Conservation (phyloP, 371 early-diverging fungal species). For the Apophysomyces trapeziformis region DNA sequence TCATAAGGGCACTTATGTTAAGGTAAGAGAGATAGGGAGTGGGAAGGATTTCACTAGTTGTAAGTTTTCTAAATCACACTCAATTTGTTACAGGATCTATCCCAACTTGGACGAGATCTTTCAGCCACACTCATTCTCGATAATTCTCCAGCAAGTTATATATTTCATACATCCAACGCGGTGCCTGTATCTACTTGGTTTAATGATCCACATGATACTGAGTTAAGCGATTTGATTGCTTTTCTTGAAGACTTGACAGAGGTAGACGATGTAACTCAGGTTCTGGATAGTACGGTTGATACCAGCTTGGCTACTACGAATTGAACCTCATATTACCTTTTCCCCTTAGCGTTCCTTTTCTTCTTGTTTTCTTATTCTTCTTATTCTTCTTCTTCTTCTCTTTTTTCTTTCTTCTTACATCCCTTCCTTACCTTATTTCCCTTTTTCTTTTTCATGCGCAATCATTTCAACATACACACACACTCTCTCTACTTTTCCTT, state of each 20-base stretch:
- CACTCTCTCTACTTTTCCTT: background rate
- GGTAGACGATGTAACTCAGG: constrained; percentile 89
- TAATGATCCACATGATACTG: constrained; percentile 94
- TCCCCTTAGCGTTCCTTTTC: background rate
- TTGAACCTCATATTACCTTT: background rate
- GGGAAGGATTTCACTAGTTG: too few relatives aligned
- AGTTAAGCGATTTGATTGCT: constrained; percentile 89
- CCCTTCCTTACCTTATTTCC: background rate
- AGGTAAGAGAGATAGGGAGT: too few relatives aligned
- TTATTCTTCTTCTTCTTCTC: background rate
- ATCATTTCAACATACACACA: background rate
- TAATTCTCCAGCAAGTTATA: constrained; percentile 93
- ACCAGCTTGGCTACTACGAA: background rate
- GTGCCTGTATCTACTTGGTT: constrained; percentile 97
- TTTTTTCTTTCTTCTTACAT: too few relatives aligned
- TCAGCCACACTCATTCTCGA: constrained; percentile 82
- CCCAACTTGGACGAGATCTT: constrained; percentile 82
- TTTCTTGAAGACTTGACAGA: constrained; percentile 89
- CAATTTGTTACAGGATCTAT: constrained; percentile 70
- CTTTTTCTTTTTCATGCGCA: background rate
- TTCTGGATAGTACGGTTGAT: constrained; percentile 63
- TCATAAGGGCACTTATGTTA: constrained; percentile 95
- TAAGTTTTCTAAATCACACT: too few relatives aligned
- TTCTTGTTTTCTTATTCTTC: background rate
- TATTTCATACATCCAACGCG: constrained; percentile 94